Evolutionary conservation across 2,329 filamentous ascomycete genomes (phyloP), one percentile per base, ranked within the genome.

Genomic region (Laburnicola sp.): DNA sequence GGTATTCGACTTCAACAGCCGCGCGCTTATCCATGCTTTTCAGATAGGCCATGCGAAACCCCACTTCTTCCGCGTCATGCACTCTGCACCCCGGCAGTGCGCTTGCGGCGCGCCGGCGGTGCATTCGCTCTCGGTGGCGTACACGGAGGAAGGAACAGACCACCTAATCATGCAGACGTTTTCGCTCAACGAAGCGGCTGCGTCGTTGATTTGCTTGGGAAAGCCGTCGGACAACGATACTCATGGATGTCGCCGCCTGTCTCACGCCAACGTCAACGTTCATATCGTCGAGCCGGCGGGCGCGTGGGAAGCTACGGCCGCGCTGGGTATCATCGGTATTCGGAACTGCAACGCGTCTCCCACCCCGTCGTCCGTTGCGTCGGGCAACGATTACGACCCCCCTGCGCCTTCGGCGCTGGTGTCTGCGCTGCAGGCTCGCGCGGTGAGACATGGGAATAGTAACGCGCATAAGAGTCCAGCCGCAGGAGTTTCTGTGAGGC

Each of bases 131-230:
- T 85, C 82, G 0, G 71, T 91, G 22, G 82, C 81, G 9, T 90
- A 89, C 63, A 78, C 79, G 2, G 80, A 82, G 51, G 74, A 76
- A 3, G 81, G 84, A 21, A 82, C 81, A 0, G 80, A 82, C 8
- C 80, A 86, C 42, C 83, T 86, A 50, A 77, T 89, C 21, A 75
- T 90, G 55, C 84, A 88, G 46, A 86, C 80, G 0, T 88, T 86
- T 61, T 74, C 78, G 0, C 80, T 84, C 0, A 71, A 78, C 7
- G 80, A 82, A 8, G 45, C 77, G 72, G 31, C 81, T 78, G 62
- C 77, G 75, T 45, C 68, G n/a, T 66, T 68, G 38, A 82, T 89
- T 8, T 85, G 81, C 64, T 80, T 86, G 45, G 78, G 79, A 38
- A 75, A 79, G 51, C 77, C 61, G 16, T 64, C 65, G 26, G 70